Percentiles rank a stretch among this genome's conserved stretches.
Conservation (phyloP, 192 early-diverging fungal species). For the Rhizoclosmatium globosum region DNA sequence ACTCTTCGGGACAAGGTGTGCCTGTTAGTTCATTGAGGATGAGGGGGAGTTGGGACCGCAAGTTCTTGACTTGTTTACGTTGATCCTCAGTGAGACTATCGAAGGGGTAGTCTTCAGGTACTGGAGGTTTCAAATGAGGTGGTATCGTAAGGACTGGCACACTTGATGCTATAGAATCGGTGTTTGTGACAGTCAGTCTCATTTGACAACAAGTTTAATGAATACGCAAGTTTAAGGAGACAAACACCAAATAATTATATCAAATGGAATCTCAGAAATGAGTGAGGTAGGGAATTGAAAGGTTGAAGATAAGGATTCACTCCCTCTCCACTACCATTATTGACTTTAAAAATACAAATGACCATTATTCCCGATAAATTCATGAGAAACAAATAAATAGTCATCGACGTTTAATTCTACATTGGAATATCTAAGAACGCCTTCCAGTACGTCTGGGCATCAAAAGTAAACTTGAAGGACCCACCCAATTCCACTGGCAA, state of each 20-base stretch:
- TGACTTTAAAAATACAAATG: too few species aligned
- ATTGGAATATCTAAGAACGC: conserved; percentile 10
- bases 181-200: conserved; percentile 6
- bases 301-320: too few species aligned
- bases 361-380: too few species aligned
- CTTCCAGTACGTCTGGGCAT: conserved; percentile 50
- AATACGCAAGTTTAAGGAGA: too few species aligned
- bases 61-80: neutral
- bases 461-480: conserved; percentile 67
- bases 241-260: too few species aligned
- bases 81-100: neutral
- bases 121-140: neutral
- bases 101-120: conserved; percentile 4
- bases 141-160: neutral
- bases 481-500: conserved; percentile 81
- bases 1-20: conserved; percentile 24
- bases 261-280: too few species aligned
- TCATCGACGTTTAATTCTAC: neutral
- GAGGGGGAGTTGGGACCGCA: neutral
- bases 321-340: too few species aligned
- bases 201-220: too few species aligned
- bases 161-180: neutral
- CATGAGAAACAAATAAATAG: too few species aligned
- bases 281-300: too few species aligned
- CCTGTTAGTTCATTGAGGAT: conserved; percentile 6